Evolutionary conservation across 2,329 filamentous ascomycete species (phyloP).

Genomic region (Aureobasidium sp.): DNA sequence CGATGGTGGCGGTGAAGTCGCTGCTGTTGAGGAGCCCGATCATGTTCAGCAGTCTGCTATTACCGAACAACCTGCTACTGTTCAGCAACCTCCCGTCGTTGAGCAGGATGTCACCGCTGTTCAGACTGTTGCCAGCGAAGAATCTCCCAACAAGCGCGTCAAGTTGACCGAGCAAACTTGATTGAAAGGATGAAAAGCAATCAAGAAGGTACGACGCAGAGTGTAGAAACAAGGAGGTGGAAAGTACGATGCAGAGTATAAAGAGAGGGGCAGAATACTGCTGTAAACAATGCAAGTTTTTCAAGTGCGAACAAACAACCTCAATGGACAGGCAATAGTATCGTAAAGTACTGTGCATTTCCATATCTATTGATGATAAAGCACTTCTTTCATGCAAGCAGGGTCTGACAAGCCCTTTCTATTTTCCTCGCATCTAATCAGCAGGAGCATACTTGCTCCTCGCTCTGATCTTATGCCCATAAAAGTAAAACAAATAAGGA

Average conservation of each 20-base stretch:
- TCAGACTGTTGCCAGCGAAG: not conserved
- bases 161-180: not conserved
- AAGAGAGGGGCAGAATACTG: too few species aligned
- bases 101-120: not conserved
- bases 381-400: not conserved
- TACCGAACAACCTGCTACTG: not conserved
- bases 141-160: not conserved
- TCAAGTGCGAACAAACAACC: too few species aligned
- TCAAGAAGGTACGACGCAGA: too few species aligned
- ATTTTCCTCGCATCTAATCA: conserved; percentile 1
- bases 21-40: too few species aligned
- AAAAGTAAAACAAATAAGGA: conserved; percentile 50
- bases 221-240: too few species aligned
- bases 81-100: not conserved
- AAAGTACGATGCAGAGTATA: too few species aligned
- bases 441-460: conserved; percentile 31
- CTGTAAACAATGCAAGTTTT: too few species aligned
- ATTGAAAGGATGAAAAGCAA: not conserved
- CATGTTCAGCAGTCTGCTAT: not conserved
- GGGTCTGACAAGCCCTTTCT: too few species aligned
- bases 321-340: too few species aligned
- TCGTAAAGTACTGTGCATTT: not conserved
- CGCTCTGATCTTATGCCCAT: conserved; percentile 39
- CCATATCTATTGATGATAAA: not conserved
- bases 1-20: not conserved